phyloP scores from a whole-genome alignment of 2,329 filamentous ascomycete species.

The Neonectria hederae region DNA sequence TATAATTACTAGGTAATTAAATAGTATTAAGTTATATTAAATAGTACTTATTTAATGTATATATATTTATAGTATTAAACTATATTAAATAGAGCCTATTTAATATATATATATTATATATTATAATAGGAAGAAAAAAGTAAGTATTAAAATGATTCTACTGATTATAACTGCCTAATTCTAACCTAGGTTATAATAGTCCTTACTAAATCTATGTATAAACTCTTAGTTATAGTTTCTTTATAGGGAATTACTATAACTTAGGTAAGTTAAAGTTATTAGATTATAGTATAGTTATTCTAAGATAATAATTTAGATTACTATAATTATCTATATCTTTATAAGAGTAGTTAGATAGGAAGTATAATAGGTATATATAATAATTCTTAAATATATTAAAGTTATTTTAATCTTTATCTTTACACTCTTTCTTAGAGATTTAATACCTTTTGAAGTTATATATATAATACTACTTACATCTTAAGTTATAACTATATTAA shows the following conservation, averaged over 20 bases:
- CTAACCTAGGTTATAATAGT: no score
- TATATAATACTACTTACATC: slow-evolving; percentile 1
- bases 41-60: no score
- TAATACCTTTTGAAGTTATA: background rate
- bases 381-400: background rate
- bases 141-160: no score
- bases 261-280: background rate
- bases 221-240: background rate
- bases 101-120: no score
- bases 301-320: background rate
- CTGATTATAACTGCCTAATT: no score
- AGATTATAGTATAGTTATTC: background rate
- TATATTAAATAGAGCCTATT: no score
- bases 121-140: no score
- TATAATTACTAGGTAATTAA: no score
- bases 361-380: background rate
- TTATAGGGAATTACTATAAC: background rate
- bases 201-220: background rate
- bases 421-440: background rate
- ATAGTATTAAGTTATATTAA: no score
- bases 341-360: background rate
- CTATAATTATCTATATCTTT: background rate
- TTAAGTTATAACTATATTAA: slow-evolving; percentile 2
- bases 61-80: no score
- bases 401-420: background rate